Conservation (phyloP, 225 moss, liverwort and hornwort genomes). For the Marchantia polymorpha region DNA sequence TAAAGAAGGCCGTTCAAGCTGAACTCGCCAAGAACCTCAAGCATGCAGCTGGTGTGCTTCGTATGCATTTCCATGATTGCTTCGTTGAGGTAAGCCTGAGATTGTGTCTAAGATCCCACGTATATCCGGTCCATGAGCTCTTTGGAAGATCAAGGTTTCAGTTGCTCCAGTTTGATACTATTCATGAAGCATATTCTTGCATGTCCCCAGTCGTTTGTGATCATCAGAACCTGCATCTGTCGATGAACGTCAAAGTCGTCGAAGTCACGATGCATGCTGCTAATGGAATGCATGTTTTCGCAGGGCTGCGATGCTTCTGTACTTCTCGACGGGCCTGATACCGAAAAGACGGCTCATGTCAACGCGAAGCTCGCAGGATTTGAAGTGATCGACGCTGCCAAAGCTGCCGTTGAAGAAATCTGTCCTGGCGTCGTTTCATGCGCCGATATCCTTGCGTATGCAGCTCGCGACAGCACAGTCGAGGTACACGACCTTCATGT, state of each 20-base stretch:
- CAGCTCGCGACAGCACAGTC: constrained; percentile 33
- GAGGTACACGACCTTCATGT: neutral
- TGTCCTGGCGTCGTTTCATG: constrained; percentile 40
- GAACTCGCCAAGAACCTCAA: too few relatives aligned
- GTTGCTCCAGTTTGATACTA: neutral
- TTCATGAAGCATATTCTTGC: too few relatives aligned
- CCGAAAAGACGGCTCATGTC: neutral
- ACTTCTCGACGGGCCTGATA: neutral
- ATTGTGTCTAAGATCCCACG: too few relatives aligned
- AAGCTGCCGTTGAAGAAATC: neutral
- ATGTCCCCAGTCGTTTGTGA: too few relatives aligned
- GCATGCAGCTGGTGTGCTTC: too few relatives aligned
- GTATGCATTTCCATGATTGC: too few relatives aligned
- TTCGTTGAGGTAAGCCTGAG: too few relatives aligned
- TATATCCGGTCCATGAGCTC: too few relatives aligned
- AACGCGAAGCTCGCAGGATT: neutral
- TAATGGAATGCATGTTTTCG: neutral
- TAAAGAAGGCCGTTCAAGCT: too few relatives aligned
- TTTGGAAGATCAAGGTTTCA: too few relatives aligned
- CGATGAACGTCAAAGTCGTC: neutral
- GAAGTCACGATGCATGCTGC: neutral
- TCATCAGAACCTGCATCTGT: neutral
- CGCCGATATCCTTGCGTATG: constrained; percentile 35
- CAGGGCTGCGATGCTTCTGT: constrained; percentile 17
- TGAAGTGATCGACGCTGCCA: neutral